These are phyloP conservation scores for Termitomyces sp. DNA, from an alignment of 768 basidiomycete genomes.

Conservation along the genomic window DNA sequence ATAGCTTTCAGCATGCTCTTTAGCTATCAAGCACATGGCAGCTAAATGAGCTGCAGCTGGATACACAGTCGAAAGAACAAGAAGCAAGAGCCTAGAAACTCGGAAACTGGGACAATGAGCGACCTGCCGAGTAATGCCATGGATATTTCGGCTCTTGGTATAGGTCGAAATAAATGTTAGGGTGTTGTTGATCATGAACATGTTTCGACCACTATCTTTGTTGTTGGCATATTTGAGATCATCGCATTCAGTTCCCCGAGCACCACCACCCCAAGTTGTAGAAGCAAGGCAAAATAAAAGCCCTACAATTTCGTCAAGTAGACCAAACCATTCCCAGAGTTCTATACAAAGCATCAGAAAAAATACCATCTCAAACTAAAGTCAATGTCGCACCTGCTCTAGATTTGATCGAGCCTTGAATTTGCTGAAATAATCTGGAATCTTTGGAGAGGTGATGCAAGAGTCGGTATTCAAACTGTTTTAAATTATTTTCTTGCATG, in stretches of 20 bases:
- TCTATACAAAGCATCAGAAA: background rate
- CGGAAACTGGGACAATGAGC: background rate
- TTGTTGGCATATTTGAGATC: constrained; percentile 1
- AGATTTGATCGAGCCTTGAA: background rate
- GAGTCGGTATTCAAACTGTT: background rate
- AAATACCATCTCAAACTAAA: background rate
- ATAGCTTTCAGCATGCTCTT: background rate
- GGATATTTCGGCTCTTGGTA: background rate
- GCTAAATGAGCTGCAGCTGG: background rate
- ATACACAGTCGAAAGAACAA: background rate
- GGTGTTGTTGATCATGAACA: constrained; percentile 1
- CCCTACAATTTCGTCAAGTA: background rate
- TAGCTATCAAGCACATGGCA: background rate
- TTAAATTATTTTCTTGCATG: background rate
- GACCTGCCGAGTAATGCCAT: background rate
- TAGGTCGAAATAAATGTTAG: background rate
- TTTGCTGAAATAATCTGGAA: background rate
- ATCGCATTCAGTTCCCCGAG: background rate
- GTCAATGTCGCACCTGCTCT: background rate
- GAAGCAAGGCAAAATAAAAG: background rate
- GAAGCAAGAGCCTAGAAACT: background rate
- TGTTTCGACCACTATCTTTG: background rate
- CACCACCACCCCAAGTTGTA: constrained; percentile 4
- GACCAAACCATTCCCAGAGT: constrained; percentile 1
- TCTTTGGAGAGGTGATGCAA: background rate